Percentiles rank a stretch among this genome's conserved stretches.
phyloP scores from a whole-genome alignment of 257 asterid species.

The Fraxinus pennsylvanica region DNA sequence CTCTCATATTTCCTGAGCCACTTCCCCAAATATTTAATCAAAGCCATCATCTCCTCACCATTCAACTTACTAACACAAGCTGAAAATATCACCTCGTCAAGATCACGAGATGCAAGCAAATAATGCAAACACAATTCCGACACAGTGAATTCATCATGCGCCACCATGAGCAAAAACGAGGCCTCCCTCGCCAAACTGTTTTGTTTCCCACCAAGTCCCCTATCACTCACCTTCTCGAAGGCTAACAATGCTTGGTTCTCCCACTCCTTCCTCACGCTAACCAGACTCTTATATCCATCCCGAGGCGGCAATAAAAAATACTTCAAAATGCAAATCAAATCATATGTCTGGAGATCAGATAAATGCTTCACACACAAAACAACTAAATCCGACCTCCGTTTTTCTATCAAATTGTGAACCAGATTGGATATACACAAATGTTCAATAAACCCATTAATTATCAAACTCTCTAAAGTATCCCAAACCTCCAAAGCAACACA shows the following conservation, averaged over 20 bases:
- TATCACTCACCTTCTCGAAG: constrained; percentile 51
- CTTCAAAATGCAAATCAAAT: constrained; percentile 70
- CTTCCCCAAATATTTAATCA: constrained; percentile 70
- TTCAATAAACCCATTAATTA: constrained; percentile 58
- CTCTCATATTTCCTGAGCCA: constrained; percentile 83
- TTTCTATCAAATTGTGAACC: constrained; percentile 53
- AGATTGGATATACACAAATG: constrained; percentile 43
- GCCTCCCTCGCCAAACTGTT: constrained; percentile 58
- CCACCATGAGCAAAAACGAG: constrained; percentile 68
- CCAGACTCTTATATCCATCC: constrained; percentile 51
- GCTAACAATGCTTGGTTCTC: constrained; percentile 72
- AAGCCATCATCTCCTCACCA: constrained; percentile 64
- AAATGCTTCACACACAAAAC: constrained; percentile 61
- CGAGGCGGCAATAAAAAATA: constrained; percentile 54
- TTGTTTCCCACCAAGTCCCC: constrained; percentile 36
- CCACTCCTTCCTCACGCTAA: constrained; percentile 70
- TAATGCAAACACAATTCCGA: constrained; percentile 84
- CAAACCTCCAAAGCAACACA: constrained; percentile 63
- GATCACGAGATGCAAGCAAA: constrained; percentile 56
- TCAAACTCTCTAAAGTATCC: constrained; percentile 60
- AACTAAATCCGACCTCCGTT: constrained; percentile 58
- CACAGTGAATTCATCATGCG: constrained; percentile 68
- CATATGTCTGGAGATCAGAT: constrained; percentile 63
- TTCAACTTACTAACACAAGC: constrained; percentile 79
- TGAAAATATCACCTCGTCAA: constrained; percentile 74